Base-by-base conservation (phyloP, 2,329 filamentous ascomycete genomes). In the Raffaelea arxii region DNA sequence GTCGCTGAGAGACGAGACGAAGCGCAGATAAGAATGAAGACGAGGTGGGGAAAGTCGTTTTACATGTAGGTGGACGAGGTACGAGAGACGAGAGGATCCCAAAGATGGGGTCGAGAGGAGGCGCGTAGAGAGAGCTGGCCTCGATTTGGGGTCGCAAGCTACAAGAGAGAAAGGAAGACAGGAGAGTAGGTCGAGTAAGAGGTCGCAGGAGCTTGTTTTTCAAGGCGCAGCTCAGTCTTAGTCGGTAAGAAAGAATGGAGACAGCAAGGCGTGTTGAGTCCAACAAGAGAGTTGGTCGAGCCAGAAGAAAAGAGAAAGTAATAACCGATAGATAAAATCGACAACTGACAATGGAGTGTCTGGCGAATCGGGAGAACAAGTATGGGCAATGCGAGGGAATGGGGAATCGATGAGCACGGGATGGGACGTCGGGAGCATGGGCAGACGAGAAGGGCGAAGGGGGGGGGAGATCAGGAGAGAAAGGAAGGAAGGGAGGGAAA, bases 141-240 rank as follows among this genome's bases (percentile, higher is more conserved):
- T 32, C 10, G 27, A 16, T 32, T 16, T 36, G 14, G 32, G 14
- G 16, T 36, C 6, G 16, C 32, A n/a, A 36, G 16, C 16, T 36
- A 18, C 14, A 36, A 18, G 18, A 25, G 37, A 35, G 21, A 27
- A n/a, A 19, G 25, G n/a, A 19, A 16, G 37, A 7, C 4, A 32
- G 4, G 21, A 40, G 16, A 40, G 19, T 40, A 14, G 38, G 38
- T 10, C 38, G 37, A 21, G 38, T 7, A 23, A 39, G 19, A 25
- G 49, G 46, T 35, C 46, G 35, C 35, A 46, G 35, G 32, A 48
- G 49, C 43, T 44, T 48, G 45, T 48, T 46, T 36, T n/a, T n/a
- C n/a, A 48, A 43, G 32, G 43, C 25, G 46, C 39, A 46, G 46
- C 19, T 24, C 19, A 14, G 25, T 37, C 44, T 27, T 21, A 25